These are phyloP conservation scores for Aspergillus conjunctus DNA, from an alignment of 495 filamentous ascomycete species.

Conservation along the genomic window DNA sequence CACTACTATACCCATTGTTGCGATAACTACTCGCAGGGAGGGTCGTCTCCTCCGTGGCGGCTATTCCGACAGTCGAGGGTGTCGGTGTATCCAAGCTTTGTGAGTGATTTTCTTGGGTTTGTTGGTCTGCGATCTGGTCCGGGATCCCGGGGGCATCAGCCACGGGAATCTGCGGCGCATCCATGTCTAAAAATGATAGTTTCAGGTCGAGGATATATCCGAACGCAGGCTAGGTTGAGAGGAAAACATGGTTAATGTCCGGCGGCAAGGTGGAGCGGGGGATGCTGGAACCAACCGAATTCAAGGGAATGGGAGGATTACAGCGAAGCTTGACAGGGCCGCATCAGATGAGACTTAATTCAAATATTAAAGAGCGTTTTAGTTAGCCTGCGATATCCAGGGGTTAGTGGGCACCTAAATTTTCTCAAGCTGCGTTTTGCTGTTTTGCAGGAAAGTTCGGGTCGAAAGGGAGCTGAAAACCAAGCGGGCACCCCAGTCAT, in stretches of 20 bases:
- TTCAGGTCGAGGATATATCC: constrained; percentile 1
- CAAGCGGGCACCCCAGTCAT: background rate
- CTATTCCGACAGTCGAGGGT: constrained; percentile 36
- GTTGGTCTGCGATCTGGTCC: constrained; percentile 25
- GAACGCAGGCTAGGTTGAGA: constrained; percentile 13
- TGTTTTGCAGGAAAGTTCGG: background rate
- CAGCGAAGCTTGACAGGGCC: constrained; percentile 8
- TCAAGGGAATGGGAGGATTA: constrained; percentile 19
- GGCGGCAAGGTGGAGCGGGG: constrained; percentile 22
- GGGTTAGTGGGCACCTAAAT: constrained; percentile 4
- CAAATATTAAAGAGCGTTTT: constrained; percentile 8
- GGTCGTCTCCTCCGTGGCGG: constrained; percentile 37
- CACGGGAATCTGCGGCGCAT: constrained; percentile 31
- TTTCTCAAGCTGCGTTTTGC: background rate
- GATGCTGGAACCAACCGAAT: constrained; percentile 25
- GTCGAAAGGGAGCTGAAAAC: constrained; percentile 12
- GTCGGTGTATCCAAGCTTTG: constrained; percentile 26
- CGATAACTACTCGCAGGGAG: constrained; percentile 30
- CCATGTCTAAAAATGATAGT: constrained; percentile 25
- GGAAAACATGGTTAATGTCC: constrained; percentile 23
- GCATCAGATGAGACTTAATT: constrained; percentile 16
- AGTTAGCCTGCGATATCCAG: background rate
- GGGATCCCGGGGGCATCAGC: constrained; percentile 28
- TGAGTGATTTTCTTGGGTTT: constrained; percentile 29
- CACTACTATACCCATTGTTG: constrained; percentile 48